Base-by-base conservation (phyloP, 192 early-diverging fungal genomes). In the Coemansia sp. region DNA sequence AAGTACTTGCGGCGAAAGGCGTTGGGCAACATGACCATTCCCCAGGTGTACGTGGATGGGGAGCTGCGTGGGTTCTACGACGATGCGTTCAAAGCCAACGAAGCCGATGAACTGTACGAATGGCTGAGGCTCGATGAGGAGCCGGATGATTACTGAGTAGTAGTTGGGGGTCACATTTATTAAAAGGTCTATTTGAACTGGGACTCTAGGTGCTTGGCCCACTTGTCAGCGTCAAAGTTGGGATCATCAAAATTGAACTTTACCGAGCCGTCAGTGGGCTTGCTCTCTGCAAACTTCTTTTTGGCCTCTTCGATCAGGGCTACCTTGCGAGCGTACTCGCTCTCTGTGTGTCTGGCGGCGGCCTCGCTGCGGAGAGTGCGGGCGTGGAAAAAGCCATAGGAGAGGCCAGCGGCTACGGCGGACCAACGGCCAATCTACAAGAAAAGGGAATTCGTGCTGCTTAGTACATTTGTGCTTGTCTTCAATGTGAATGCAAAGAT, bases 121-220 rank as follows among this genome's bases (percentile, higher is more conserved):
- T 79, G 76, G 68, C 68, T 85, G 16, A 73, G 83, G 2, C 60
- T 85, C 38, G 83, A 85, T 59, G 79, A 85, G 37, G 83, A 85
- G 21, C 83, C 83, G 1, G 13, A 76, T 13, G 76, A 79, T 33
- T 77, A 62, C 34, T 73, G 71, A 35, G 47, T 23, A 38, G 3
- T 52, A 56, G 9, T 26, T 28, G 43, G 18, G 31, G 2, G 43
- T 45, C 18, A 45, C 43, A 21, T 63, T 28, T 20, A 62, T 62
- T 63, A 23, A 52, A 37, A 21, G 21, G 21, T 21, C 39, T 60
- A 68, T 35, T 68, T 48, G 64, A 67, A 68, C 64, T 69, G 72
- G 62, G 73, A 28, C 61, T 81, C 78, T 20, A 76, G 13, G 61
- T 81, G 78, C 57, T 67, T 75, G 65, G 53, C 41, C 73, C 78